Evolutionary conservation across 495 filamentous ascomycete genomes (phyloP).

Genomic region (Penicillium manginii): DNA sequence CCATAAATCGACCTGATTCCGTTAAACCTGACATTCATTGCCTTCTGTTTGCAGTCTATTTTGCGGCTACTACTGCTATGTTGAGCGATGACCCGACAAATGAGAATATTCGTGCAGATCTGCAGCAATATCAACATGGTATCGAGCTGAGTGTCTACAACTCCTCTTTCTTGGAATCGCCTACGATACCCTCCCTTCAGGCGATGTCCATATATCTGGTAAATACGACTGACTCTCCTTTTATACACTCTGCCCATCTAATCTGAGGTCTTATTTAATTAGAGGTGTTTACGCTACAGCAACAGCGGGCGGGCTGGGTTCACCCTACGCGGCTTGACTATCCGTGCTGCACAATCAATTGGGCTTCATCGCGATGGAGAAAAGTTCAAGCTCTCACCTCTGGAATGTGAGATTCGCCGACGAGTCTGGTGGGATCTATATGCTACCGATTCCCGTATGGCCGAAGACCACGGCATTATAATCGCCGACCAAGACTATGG

Average conservation of each 20-base stretch:
- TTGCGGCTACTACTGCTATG: slow-evolving; percentile 40
- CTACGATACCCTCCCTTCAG: slow-evolving; percentile 39
- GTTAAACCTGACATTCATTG: slow-evolving; percentile 38
- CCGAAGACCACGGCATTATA: slow-evolving; percentile 42
- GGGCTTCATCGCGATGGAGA: slow-evolving; percentile 52
- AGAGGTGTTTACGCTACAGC: slow-evolving; percentile 47
- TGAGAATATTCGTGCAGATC: slow-evolving; percentile 26
- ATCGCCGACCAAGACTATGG: slow-evolving; percentile 24
- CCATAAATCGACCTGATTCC: slow-evolving; percentile 39
- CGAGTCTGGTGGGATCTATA: slow-evolving; percentile 49
- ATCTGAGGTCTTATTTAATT: neutral
- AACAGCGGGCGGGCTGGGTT: slow-evolving; percentile 50
- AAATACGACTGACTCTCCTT: neutral
- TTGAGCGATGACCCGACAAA: slow-evolving; percentile 32
- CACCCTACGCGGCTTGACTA: slow-evolving; percentile 47
- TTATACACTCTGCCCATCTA: neutral
- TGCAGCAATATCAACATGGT: slow-evolving; percentile 37
- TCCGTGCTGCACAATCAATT: slow-evolving; percentile 54
- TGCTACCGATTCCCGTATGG: slow-evolving; percentile 36
- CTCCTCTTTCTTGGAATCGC: slow-evolving; percentile 36
- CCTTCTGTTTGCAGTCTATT: slow-evolving; percentile 51
- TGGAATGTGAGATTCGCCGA: slow-evolving; percentile 48
- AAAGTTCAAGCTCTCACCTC: slow-evolving; percentile 38
- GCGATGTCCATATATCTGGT: slow-evolving; percentile 42
- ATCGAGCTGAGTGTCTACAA: slow-evolving; percentile 34